Evolutionary conservation across 495 filamentous ascomycete species (phyloP).

Genomic region (Symbiotaphrina buchneri): DNA sequence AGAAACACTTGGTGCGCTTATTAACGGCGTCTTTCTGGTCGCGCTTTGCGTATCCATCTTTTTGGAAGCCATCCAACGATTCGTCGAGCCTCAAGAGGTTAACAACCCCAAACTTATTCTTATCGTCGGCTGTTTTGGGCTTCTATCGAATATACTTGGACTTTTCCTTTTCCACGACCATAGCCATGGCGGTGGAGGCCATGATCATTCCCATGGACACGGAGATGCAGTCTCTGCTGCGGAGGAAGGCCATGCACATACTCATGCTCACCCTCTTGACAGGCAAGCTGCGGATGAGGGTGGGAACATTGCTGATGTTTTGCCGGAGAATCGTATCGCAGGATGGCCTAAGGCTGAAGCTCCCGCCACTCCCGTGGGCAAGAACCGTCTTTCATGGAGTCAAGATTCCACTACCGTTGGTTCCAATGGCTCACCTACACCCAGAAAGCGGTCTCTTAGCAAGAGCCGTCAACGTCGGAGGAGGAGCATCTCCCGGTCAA

Average conservation of each 20-base stretch:
- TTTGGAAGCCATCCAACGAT: constrained; percentile 73
- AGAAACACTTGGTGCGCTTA: constrained; percentile 86
- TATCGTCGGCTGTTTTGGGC: constrained; percentile 64
- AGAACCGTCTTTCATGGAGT: too few species aligned
- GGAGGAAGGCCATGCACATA: constrained; percentile 14
- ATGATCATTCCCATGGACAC: constrained; percentile 25
- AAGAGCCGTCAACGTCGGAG: constrained; percentile 4
- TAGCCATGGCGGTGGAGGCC: constrained; percentile 56
- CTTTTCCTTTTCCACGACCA: constrained; percentile 84
- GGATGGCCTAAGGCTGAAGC: background rate
- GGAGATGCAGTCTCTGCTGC: constrained; percentile 14
- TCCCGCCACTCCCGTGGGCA: too few species aligned
- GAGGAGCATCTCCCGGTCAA: constrained; percentile 13
- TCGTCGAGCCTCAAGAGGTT: constrained; percentile 75
- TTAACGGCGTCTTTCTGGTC: constrained; percentile 94
- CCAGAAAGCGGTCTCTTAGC: too few species aligned
- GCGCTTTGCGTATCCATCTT: constrained; percentile 90
- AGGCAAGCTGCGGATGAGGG: constrained; percentile 17
- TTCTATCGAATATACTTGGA: constrained; percentile 79
- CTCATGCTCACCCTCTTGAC: constrained; percentile 14
- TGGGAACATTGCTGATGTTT: constrained; percentile 24
- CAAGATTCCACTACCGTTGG: too few species aligned
- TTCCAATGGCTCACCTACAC: too few species aligned
- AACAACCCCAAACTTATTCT: constrained; percentile 64
- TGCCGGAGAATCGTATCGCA: constrained; percentile 11